Base-by-base conservation (phyloP, 306 rosid species). In the Casuarina glauca region DNA sequence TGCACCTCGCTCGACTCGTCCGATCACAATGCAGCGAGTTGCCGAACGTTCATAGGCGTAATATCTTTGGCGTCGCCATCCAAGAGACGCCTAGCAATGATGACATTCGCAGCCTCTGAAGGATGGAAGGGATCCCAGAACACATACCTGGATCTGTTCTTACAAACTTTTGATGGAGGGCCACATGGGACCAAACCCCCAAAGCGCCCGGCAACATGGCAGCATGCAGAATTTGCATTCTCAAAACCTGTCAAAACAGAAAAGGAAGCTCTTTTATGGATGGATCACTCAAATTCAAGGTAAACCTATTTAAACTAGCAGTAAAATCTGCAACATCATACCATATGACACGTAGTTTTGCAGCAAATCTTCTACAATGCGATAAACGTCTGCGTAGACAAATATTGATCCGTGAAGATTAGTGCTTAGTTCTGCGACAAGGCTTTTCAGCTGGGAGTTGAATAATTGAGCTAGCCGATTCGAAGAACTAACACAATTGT, bases 101-200 rank as follows among this genome's bases (percentile, higher is more conserved):
- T 74, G 17, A 77, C 66, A 70, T 88, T 90, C 16, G 90, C 62
- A 72, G 97, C 92, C 42, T 88, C 93, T 61, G 89, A 76, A 9
- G 96, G 92, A 85, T 93, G 96, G 57, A 26, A 89, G 63, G 91
- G 76, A 55, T 90, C 96, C 94, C 94, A 93, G 70, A 88, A 93
- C 80, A 91, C 86, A 35, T 85, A 84, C 84, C 88, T 88, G 5
- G 88, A 85, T 64, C 91, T 79, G 69, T 91, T 88, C 46, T 4
- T 70, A 48, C 96, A 93, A 50, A 89, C 85, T 76, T 72, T 81
- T 10, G 97, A 89, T 45, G 49, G 12, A 15, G 88, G 73, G 38
- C 73, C 79, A 75, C 96, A 93, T 5, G 94, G 88, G 32, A 89
- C 39, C 69, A 89, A 80, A 17, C 93, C 96, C 53, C 97, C 96